A percentile compares a stretch with the other conserved stretches of the same genome.
phyloP scores from a whole-genome alignment of 2,329 filamentous ascomycete genomes.

The Claviceps sp. region DNA sequence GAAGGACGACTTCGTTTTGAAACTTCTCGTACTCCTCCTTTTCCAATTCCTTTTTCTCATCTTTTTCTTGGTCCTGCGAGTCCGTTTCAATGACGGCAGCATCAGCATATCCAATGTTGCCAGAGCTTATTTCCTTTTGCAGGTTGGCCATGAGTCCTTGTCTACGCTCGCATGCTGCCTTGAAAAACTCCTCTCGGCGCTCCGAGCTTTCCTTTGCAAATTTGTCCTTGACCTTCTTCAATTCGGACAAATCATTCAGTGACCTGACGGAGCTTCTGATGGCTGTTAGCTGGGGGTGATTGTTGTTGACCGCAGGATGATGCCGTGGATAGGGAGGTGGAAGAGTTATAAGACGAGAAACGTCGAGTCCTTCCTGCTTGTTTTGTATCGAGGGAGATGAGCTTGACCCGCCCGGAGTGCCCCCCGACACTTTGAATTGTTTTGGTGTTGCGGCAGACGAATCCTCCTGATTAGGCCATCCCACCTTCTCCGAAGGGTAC shows the following conservation, averaged over 20 bases:
- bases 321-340: slow-evolving; percentile 91
- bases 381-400: slow-evolving; percentile 31
- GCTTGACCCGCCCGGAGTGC: slow-evolving; percentile 25
- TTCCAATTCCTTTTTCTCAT: slow-evolving; percentile 55
- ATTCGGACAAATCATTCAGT: slow-evolving; percentile 59
- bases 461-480: slow-evolving; percentile 37
- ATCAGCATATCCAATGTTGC: slow-evolving; percentile 69
- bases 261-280: slow-evolving; percentile 62
- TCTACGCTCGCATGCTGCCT: slow-evolving; percentile 38
- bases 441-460: slow-evolving; percentile 28
- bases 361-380: slow-evolving; percentile 53
- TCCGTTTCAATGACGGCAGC: slow-evolving; percentile 71
- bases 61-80: slow-evolving; percentile 55
- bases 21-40: slow-evolving; percentile 77
- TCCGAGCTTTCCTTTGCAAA: slow-evolving; percentile 44
- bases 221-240: slow-evolving; percentile 53
- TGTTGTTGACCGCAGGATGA: slow-evolving; percentile 92
- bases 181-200: slow-evolving; percentile 40
- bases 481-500: slow-evolving; percentile 43
- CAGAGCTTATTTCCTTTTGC: slow-evolving; percentile 63
- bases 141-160: slow-evolving; percentile 60
- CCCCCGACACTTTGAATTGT: slow-evolving; percentile 24
- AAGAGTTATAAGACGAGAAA: slow-evolving; percentile 82
- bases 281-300: slow-evolving; percentile 72
- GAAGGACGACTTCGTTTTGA: slow-evolving; percentile 69